phyloP scores from a whole-genome alignment of 371 early-diverging fungal species.

The Rhizopus delemar region DNA sequence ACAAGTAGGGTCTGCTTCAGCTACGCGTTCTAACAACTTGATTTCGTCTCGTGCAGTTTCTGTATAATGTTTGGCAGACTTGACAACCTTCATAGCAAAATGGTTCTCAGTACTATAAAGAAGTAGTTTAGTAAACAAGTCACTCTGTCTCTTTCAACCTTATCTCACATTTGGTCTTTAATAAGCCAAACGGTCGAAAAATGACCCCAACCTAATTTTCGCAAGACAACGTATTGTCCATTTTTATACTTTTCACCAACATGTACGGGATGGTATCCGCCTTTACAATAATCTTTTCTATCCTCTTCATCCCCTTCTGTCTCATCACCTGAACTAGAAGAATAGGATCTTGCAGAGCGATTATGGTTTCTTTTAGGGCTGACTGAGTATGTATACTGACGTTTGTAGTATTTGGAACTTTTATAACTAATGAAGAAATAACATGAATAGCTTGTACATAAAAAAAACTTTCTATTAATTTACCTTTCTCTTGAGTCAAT shows the following conservation, averaged over 20 bases:
- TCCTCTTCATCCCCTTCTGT: conserved; percentile 80
- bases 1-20: conserved; percentile 63
- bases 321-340: conserved; percentile 16
- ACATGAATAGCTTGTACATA: background rate
- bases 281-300: conserved; percentile 85
- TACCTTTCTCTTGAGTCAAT: conserved; percentile 13
- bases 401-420: conserved; percentile 4
- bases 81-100: conserved; percentile 96
- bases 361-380: conserved; percentile 11
- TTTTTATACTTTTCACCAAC: conserved; percentile 84
- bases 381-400: conserved; percentile 6
- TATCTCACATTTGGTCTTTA: conserved; percentile 67
- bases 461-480: background rate
- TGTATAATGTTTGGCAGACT: conserved; percentile 92
- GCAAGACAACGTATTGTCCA: conserved; percentile 78
- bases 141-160: background rate
- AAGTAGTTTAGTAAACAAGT: background rate
- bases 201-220: conserved; percentile 99
- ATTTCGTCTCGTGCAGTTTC: conserved; percentile 97
- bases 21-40: conserved; percentile 79
- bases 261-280: conserved; percentile 93
- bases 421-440: background rate
- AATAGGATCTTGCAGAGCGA: conserved; percentile 18
- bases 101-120: conserved; percentile 64
- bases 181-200: conserved; percentile 98